A percentile compares a stretch with the other conserved stretches of the same genome.
phyloP scores from a whole-genome alignment of 768 basidiomycete genomes.

The Cystofilobasidium macerans region DNA sequence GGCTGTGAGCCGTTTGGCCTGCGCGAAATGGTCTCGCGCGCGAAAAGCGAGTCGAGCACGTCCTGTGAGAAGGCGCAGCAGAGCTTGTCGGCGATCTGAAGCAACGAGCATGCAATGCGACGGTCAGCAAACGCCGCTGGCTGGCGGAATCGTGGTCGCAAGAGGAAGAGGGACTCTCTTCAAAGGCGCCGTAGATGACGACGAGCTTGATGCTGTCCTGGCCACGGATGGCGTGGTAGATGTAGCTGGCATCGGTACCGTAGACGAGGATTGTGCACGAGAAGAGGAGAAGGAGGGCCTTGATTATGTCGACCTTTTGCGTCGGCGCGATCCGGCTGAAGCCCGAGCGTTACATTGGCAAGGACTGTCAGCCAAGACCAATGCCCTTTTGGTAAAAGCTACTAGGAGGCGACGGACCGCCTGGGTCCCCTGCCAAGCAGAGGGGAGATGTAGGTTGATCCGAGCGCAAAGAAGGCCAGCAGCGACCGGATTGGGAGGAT shows the following conservation, averaged over 20 bases:
- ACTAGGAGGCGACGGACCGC: not conserved
- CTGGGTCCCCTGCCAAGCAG: not conserved
- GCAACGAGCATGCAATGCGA: not conserved
- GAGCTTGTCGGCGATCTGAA: conserved; percentile 81
- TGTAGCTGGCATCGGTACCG: conserved; percentile 88
- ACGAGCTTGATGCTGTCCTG: conserved; percentile 98
- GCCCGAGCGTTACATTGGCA: not conserved
- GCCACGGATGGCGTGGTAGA: conserved; percentile 93
- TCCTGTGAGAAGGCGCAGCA: conserved; percentile 97
- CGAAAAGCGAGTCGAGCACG: conserved; percentile 90
- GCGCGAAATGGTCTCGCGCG: conserved; percentile 72
- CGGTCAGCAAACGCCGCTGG: not conserved
- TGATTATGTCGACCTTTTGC: conserved; percentile 86
- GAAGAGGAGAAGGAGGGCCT: conserved; percentile 59
- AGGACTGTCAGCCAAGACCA: not conserved
- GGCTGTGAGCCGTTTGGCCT: conserved; percentile 45
- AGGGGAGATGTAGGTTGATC: conserved; percentile 42
- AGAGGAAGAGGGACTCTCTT: conserved; percentile 53
- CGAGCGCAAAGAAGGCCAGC: conserved; percentile 47
- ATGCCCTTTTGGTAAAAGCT: too few species aligned
- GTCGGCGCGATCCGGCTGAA: conserved; percentile 54
- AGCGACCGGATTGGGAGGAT: conserved; percentile 76
- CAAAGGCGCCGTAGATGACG: conserved; percentile 96
- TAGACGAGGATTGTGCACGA: conserved; percentile 66
- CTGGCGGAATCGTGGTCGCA: not conserved